Conservation (phyloP, 2,329 filamentous ascomycete genomes). For the Scortechinia acanthostroma region DNA sequence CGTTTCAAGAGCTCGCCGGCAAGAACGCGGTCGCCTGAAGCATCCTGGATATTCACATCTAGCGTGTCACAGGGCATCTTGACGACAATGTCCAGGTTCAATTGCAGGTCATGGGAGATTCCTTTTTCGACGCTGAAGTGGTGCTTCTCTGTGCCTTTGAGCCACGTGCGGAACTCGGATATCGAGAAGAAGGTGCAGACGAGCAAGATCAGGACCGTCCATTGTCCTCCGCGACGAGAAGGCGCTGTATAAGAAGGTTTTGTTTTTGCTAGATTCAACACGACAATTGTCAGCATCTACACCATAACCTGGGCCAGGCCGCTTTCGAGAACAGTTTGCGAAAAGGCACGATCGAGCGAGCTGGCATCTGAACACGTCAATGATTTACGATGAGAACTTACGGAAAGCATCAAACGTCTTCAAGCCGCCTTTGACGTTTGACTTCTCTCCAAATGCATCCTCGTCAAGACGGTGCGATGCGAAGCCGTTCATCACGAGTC, state of each 20-base stretch:
- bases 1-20: conserved; percentile 47
- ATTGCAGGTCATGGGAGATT: conserved; percentile 54
- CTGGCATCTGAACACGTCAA: background rate
- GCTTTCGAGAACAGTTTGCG: background rate
- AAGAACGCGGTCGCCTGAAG: conserved; percentile 53
- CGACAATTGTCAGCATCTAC: conserved; percentile 5
- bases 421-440: conserved; percentile 33
- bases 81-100: conserved; percentile 59
- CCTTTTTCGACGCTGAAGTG: conserved; percentile 62
- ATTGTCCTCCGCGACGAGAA: conserved; percentile 50
- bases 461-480: conserved; percentile 44
- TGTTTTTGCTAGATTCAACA: conserved; percentile 42
- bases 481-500: conserved; percentile 48
- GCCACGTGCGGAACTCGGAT: conserved; percentile 51
- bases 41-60: conserved; percentile 61
- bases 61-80: conserved; percentile 53
- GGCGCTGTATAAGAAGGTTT: conserved; percentile 55
- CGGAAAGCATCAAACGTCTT: conserved; percentile 63
- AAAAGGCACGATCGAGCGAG: background rate
- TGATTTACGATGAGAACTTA: conserved; percentile 23
- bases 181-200: conserved; percentile 46
- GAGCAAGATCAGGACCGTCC: conserved; percentile 50
- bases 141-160: conserved; percentile 48
- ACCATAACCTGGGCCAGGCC: background rate
- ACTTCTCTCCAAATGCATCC: conserved; percentile 47